Percentiles rank a stretch among this genome's conserved stretches.
These are phyloP conservation scores for Lasiodiplodia hormozganensis DNA, from an alignment of 2,329 filamentous ascomycete species.

Conservation along the genomic window DNA sequence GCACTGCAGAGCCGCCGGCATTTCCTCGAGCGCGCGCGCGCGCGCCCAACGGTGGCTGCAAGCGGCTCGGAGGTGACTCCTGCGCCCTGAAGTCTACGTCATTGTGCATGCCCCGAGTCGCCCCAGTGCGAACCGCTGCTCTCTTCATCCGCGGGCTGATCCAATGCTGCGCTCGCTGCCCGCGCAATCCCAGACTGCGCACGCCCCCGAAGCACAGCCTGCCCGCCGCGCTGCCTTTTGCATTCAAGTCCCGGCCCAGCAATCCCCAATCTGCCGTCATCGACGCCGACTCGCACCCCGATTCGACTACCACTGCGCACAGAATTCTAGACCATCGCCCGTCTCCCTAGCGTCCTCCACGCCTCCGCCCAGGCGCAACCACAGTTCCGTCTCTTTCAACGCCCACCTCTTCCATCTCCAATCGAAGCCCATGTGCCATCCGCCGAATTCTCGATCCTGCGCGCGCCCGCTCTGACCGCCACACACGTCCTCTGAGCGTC, in stretches of 20 bases:
- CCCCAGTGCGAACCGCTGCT: conserved; percentile 3
- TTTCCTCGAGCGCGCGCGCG: neutral
- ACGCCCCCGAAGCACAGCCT: conserved; percentile 6
- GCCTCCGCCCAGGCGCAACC: conserved; percentile 20
- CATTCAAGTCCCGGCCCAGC: conserved; percentile 9
- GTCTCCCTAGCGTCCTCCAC: conserved; percentile 25
- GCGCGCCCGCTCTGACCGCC: conserved; percentile 22
- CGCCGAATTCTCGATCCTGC: neutral
- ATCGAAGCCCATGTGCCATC: conserved; percentile 16
- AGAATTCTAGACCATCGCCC: conserved; percentile 26
- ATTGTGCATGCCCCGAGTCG: neutral
- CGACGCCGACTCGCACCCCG: conserved; percentile 13
- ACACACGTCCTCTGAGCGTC: neutral
- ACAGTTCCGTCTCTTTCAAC: conserved; percentile 25
- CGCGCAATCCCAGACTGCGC: conserved; percentile 7
- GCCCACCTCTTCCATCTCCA: conserved; percentile 1
- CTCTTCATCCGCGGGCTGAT: neutral
- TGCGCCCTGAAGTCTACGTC: conserved; percentile 17
- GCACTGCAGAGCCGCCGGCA: neutral
- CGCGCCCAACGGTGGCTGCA: neutral
- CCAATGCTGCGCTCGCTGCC: conserved; percentile 8
- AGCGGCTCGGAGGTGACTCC: conserved; percentile 15
- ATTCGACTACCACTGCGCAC: conserved; percentile 19
- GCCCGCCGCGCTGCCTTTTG: conserved; percentile 8
- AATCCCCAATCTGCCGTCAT: conserved; percentile 22